Evolutionary conservation across 139 green algal species (phyloP).

Genomic region (Picochlorum costavermella): DNA sequence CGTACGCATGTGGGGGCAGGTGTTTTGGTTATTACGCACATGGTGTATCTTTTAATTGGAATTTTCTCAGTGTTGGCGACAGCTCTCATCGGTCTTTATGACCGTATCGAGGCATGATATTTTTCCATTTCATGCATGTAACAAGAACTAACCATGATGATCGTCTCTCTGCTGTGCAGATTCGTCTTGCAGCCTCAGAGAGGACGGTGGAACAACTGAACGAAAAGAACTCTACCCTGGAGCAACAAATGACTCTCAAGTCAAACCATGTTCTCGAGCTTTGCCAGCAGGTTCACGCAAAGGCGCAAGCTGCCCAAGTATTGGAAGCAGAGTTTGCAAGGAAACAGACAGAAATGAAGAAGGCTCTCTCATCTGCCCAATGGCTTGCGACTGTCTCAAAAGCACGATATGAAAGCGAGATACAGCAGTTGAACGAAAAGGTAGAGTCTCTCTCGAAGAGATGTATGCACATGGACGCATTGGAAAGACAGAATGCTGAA

Average conservation of each 20-base stretch:
- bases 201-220: too few relatives aligned
- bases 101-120: neutral
- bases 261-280: neutral
- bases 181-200: too few relatives aligned
- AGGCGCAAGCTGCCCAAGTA: neutral
- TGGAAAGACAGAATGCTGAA: conserved; percentile 1
- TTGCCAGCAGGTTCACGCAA: neutral
- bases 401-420: neutral
- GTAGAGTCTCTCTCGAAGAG: neutral
- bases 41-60: conserved; percentile 1
- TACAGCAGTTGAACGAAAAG: neutral
- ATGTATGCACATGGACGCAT: neutral
- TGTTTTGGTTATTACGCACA: neutral
- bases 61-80: neutral
- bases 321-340: neutral
- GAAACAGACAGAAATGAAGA: neutral
- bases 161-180: too few relatives aligned
- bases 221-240: neutral
- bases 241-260: neutral
- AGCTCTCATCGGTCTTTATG: neutral
- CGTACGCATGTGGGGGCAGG: neutral
- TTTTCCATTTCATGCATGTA: neutral
- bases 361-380: neutral
- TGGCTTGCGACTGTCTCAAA: neutral
- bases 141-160: too few relatives aligned